Percentiles rank a stretch among this genome's conserved stretches.
Evolutionary conservation across 768 basidiomycete species (phyloP).

Genomic region (Auricularia sp.): DNA sequence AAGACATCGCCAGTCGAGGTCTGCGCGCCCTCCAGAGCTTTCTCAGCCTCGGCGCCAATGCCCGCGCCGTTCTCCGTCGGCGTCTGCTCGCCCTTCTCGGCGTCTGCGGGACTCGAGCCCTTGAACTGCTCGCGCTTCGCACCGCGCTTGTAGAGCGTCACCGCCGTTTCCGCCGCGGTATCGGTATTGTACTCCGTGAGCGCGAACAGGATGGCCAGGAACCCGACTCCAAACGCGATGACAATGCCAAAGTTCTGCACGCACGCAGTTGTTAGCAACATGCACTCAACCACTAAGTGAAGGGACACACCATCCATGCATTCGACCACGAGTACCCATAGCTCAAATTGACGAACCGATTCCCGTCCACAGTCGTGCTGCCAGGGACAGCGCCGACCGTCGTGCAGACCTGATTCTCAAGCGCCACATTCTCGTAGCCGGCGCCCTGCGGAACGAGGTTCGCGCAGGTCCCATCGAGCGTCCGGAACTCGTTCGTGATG

Average conservation of each 20-base stretch:
- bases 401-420: slow-evolving; percentile 70
- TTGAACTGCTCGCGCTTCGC: slow-evolving; percentile 8
- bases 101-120: slow-evolving; percentile 21
- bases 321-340: slow-evolving; percentile 33
- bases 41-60: slow-evolving; percentile 24
- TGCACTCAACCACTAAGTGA: neutral
- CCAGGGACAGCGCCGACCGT: slow-evolving; percentile 57
- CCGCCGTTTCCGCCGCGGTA: slow-evolving; percentile 25
- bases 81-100: slow-evolving; percentile 31
- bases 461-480: slow-evolving; percentile 49
- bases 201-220: slow-evolving; percentile 42
- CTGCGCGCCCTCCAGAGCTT: slow-evolving; percentile 10
- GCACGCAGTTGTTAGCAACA: neutral
- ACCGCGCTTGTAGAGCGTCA: slow-evolving; percentile 60
- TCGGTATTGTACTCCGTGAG: slow-evolving; percentile 47
- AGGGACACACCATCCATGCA: slow-evolving; percentile 35
- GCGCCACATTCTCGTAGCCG: slow-evolving; percentile 43
- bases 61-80: slow-evolving; percentile 12
- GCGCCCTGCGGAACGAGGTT: slow-evolving; percentile 51
- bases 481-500: slow-evolving; percentile 75
- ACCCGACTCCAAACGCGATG: slow-evolving; percentile 50
- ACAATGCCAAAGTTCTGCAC: slow-evolving; percentile 39
- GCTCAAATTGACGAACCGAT: slow-evolving; percentile 37
- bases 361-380: slow-evolving; percentile 43
- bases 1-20: slow-evolving; percentile 38